phyloP scores from a whole-genome alignment of 2,329 filamentous ascomycete species.

The Meredithiella fracta region DNA sequence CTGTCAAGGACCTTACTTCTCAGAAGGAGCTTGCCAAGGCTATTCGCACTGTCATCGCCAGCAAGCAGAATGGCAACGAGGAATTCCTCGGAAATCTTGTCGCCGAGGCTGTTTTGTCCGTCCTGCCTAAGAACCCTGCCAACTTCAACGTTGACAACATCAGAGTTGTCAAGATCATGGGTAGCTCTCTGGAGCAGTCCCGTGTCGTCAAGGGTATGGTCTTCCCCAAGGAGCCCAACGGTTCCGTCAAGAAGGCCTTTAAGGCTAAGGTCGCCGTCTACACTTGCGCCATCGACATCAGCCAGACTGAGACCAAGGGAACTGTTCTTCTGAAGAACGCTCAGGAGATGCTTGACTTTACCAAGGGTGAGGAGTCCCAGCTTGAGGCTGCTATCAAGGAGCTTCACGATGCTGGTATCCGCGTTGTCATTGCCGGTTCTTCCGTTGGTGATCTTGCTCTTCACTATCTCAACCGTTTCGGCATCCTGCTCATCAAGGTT shows the following conservation, averaged over 20 bases:
- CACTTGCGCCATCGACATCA: slow-evolving; percentile 88
- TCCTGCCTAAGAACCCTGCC: slow-evolving; percentile 84
- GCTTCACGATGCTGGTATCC: slow-evolving; percentile 79
- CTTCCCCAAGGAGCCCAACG: slow-evolving; percentile 88
- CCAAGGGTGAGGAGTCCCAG: slow-evolving; percentile 86
- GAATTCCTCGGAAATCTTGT: slow-evolving; percentile 75
- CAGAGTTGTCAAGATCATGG: slow-evolving; percentile 99
- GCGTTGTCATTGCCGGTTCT: slow-evolving; percentile 80
- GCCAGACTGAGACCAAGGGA: slow-evolving; percentile 96
- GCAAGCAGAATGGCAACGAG: slow-evolving; percentile 91
- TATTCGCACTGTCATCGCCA: slow-evolving; percentile 83
- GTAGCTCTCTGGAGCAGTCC: slow-evolving; percentile 84
- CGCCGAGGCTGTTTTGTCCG: slow-evolving; percentile 67
- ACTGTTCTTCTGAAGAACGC: slow-evolving; percentile 93
- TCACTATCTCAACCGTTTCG: slow-evolving; percentile 95
- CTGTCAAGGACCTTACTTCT: slow-evolving; percentile 68
- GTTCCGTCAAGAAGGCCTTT: slow-evolving; percentile 71
- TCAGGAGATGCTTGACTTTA: slow-evolving; percentile 97
- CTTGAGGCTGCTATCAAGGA: slow-evolving; percentile 88
- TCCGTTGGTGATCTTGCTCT: slow-evolving; percentile 91
- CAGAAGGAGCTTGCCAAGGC: slow-evolving; percentile 83
- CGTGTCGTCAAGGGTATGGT: slow-evolving; percentile 96
- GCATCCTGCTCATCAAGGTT: slow-evolving; percentile 90
- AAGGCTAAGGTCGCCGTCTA: slow-evolving; percentile 95
- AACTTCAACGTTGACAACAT: slow-evolving; percentile 99